These are phyloP conservation scores for Backusella australiensis DNA, from an alignment of 192 early-diverging fungal species.

Conservation along the genomic window DNA sequence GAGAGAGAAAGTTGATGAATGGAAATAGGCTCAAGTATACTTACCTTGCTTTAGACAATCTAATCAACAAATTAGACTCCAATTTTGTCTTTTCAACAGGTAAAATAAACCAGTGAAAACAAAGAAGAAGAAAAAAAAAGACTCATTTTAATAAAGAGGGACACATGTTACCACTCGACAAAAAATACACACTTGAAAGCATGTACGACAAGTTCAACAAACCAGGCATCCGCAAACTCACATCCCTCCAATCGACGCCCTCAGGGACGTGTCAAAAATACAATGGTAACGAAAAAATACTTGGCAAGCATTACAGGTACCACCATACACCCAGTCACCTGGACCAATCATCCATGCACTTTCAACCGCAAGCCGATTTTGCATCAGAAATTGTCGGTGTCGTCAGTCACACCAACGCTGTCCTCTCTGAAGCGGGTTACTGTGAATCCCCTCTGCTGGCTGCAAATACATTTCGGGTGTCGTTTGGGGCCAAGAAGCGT, in stretches of 20 bases:
- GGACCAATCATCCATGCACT: constrained; percentile 38
- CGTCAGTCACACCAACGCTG: constrained; percentile 6
- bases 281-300: neutral
- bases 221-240: neutral
- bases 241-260: neutral
- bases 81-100: constrained; percentile 91
- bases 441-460: constrained; percentile 40
- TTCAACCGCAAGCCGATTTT: constrained; percentile 48
- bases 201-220: neutral
- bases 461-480: constrained; percentile 7
- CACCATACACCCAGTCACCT: neutral
- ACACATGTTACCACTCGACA: constrained; percentile 49
- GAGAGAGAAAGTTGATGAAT: neutral
- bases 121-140: neutral
- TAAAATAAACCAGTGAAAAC: constrained; percentile 7
- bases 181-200: constrained; percentile 16
- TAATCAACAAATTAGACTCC: constrained; percentile 64
- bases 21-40: neutral
- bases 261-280: constrained; percentile 6
- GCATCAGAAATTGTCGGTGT: constrained; percentile 46
- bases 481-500: constrained; percentile 19
- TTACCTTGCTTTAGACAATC: constrained; percentile 30
- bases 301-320: neutral
- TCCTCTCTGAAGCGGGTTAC: constrained; percentile 36
- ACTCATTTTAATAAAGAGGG: constrained; percentile 41